Evolutionary conservation across 176 grass and related monocot genomes (phyloP).

Genomic region (Aegilops bicornis): DNA sequence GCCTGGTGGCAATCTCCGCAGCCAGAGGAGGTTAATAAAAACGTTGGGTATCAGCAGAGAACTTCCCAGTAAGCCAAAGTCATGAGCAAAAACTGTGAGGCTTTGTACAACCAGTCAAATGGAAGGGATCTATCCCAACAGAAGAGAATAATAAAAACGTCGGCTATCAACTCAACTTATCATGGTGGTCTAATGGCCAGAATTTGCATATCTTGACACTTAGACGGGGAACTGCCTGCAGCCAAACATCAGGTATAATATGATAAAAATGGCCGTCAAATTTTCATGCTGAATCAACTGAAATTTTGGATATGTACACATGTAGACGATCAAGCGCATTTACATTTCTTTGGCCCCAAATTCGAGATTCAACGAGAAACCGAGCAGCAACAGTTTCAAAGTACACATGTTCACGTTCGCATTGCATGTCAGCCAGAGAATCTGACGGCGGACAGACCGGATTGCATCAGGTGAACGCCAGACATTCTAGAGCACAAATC

Average conservation of each 20-base stretch:
- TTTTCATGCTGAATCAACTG: slow-evolving; percentile 15
- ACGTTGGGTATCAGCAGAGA: no score
- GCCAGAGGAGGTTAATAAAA: background rate
- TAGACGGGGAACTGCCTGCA: background rate
- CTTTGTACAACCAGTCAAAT: background rate
- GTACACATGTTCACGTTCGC: background rate
- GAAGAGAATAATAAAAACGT: background rate
- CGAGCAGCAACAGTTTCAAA: background rate
- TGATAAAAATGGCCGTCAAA: background rate
- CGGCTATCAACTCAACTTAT: background rate
- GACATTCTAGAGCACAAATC: background rate
- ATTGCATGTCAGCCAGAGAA: background rate
- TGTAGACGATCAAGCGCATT: background rate
- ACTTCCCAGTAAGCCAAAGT: no score
- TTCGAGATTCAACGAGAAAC: background rate
- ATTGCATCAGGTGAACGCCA: background rate
- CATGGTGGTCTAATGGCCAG: background rate
- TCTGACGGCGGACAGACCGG: background rate
- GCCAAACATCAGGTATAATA: background rate
- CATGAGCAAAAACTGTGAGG: background rate
- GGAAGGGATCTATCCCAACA: background rate
- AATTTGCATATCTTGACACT: background rate
- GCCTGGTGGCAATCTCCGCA: slow-evolving; percentile 55
- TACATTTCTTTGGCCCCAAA: background rate
- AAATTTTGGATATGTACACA: background rate